Percentiles rank a stretch among this genome's conserved stretches.
Evolutionary conservation across 2,329 filamentous ascomycete genomes (phyloP).

Genomic region (Mariannaea sp.): DNA sequence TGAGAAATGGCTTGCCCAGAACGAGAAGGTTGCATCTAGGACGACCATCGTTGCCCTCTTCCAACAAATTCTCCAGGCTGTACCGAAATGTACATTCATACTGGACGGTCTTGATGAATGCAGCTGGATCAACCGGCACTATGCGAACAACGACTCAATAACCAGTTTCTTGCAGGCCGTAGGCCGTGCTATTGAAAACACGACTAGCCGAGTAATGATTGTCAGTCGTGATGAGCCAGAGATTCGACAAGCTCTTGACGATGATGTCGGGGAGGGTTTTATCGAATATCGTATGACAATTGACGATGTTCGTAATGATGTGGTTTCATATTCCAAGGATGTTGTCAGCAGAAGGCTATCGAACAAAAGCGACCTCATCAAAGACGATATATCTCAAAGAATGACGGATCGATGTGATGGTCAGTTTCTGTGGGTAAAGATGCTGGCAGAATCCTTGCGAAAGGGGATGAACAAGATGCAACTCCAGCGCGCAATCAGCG

Average conservation of each 20-base stretch:
- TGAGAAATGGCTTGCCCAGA: conserved; percentile 16
- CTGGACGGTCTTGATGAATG: conserved; percentile 46
- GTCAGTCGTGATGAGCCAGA: conserved; percentile 35
- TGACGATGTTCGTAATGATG: conserved; percentile 34
- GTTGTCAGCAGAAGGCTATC: conserved; percentile 39
- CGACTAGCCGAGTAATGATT: conserved; percentile 29
- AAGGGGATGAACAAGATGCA: conserved; percentile 30
- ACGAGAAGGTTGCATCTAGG: conserved; percentile 23
- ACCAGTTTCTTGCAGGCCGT: conserved; percentile 28
- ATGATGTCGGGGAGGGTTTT: neutral
- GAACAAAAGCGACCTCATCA: conserved; percentile 31
- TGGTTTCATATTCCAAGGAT: conserved; percentile 22
- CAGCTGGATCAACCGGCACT: neutral
- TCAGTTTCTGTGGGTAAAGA: conserved; percentile 43
- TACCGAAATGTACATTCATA: conserved; percentile 32
- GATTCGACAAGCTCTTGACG: conserved; percentile 25
- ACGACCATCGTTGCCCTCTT: conserved; percentile 28
- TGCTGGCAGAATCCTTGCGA: conserved; percentile 36
- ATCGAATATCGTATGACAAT: conserved; percentile 13
- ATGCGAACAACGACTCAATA: neutral
- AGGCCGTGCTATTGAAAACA: neutral
- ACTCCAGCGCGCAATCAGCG: neutral
- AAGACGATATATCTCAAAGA: conserved; percentile 26
- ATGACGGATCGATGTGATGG: conserved; percentile 39
- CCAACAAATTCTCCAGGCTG: conserved; percentile 1